phyloP scores from a whole-genome alignment of 495 filamentous ascomycete genomes.

The Hypomontagnella monticulosa region DNA sequence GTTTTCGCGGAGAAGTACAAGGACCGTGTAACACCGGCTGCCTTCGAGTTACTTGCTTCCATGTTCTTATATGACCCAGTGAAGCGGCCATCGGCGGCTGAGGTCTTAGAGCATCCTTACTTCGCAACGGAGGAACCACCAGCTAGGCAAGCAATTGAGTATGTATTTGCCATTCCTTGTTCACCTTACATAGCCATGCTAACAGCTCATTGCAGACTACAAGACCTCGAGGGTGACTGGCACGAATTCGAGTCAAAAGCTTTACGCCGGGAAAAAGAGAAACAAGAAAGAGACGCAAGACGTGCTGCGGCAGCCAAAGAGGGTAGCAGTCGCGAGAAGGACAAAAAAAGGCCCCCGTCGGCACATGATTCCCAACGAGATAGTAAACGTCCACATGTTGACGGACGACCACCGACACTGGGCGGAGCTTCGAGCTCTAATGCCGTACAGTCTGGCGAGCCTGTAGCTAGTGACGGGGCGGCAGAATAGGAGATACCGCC shows the following conservation, averaged over 20 bases:
- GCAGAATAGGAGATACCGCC: conserved; percentile 5
- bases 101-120: conserved; percentile 90
- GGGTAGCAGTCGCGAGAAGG: conserved; percentile 54
- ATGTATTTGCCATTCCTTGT: conserved; percentile 51
- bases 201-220: conserved; percentile 64
- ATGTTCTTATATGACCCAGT: conserved; percentile 91
- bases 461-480: background rate
- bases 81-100: conserved; percentile 82
- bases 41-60: conserved; percentile 79
- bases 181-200: conserved; percentile 6
- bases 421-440: conserved; percentile 17
- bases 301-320: conserved; percentile 61
- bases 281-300: conserved; percentile 76
- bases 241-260: conserved; percentile 99
- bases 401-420: conserved; percentile 30
- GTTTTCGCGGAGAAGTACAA: conserved; percentile 87
- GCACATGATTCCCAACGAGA: conserved; percentile 47
- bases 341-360: conserved; percentile 59
- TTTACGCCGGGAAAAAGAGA: conserved; percentile 87
- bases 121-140: conserved; percentile 84
- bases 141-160: conserved; percentile 84
- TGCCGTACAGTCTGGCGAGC: conserved; percentile 15
- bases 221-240: conserved; percentile 92
- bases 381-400: conserved; percentile 55
- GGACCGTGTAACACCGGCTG: conserved; percentile 73